Percentiles rank a stretch among this genome's conserved stretches.
phyloP scores from a whole-genome alignment of 129 eudicot species.

The Calendula officinalis region DNA sequence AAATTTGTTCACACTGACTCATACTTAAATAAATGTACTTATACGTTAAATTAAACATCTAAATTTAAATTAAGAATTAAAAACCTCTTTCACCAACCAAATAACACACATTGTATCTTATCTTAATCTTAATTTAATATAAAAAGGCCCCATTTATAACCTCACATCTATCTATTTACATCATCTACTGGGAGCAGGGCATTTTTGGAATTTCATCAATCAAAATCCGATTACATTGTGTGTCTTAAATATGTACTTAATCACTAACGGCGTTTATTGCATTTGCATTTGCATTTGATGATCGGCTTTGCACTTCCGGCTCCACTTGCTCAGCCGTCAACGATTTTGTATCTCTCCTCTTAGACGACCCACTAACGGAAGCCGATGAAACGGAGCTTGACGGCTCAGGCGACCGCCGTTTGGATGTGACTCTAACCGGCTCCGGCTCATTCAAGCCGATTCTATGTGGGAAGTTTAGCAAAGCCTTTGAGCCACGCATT shows the following conservation, averaged over 20 bases:
- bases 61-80: background rate
- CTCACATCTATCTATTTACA: conserved; percentile 19
- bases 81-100: conserved; percentile 11
- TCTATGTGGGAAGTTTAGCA: conserved; percentile 67
- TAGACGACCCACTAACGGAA: conserved; percentile 59
- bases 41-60: too few species aligned
- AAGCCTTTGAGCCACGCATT: conserved; percentile 84
- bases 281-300: conserved; percentile 21
- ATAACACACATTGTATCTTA: conserved; percentile 5
- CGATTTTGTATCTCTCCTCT: conserved; percentile 43
- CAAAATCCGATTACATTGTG: conserved; percentile 10
- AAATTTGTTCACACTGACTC: too few species aligned
- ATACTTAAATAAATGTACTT: too few species aligned
- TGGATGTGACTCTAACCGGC: conserved; percentile 68
- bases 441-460: conserved; percentile 71
- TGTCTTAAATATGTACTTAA: conserved; percentile 17
- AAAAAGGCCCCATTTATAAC: conserved; percentile 17
- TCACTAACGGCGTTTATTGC: conserved; percentile 33
- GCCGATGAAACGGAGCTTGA: conserved; percentile 39
- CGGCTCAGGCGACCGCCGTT: conserved; percentile 77
- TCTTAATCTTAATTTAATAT: background rate
- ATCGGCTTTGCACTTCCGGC: conserved; percentile 62
- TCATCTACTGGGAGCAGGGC: background rate
- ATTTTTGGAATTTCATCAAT: conserved; percentile 17
- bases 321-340: conserved; percentile 32